Evolutionary conservation across 106 monocot species (phyloP).

Genomic region (Acorus calamus): DNA sequence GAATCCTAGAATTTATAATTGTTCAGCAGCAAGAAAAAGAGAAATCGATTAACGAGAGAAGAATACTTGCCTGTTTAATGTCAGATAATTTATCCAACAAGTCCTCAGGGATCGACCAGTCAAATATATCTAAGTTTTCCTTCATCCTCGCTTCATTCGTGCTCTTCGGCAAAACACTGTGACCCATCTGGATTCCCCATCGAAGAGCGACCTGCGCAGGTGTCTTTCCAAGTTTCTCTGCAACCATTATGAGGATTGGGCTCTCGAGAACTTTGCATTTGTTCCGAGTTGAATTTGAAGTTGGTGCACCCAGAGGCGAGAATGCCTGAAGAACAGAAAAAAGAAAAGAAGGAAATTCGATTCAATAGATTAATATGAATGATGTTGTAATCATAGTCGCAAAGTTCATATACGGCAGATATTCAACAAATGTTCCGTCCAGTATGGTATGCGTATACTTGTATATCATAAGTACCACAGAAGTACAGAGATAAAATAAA

Average conservation of each 20-base stretch:
- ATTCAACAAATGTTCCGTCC: too few species aligned
- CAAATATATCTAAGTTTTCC: slow-evolving; percentile 55
- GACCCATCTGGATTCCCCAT: slow-evolving; percentile 68
- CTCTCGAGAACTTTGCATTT: slow-evolving; percentile 49
- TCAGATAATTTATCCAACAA: slow-evolving; percentile 34
- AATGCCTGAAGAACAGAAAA: slow-evolving; percentile 31
- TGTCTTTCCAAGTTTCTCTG: slow-evolving; percentile 39
- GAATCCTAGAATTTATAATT: too few species aligned
- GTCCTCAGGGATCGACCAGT: slow-evolving; percentile 57
- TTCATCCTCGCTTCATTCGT: slow-evolving; percentile 30
- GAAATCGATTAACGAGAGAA: neutral
- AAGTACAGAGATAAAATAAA: too few species aligned
- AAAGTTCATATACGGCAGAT: too few species aligned
- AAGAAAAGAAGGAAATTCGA: too few species aligned
- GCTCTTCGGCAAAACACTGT: slow-evolving; percentile 66
- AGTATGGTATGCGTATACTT: too few species aligned
- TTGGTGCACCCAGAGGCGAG: slow-evolving; percentile 60
- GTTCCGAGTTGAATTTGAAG: slow-evolving; percentile 22
- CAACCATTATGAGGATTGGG: slow-evolving; percentile 30
- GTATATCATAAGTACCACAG: too few species aligned
- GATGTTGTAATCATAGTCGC: too few species aligned
- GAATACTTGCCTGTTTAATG: slow-evolving; percentile 39
- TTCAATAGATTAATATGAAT: too few species aligned
- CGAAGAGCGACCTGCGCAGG: slow-evolving; percentile 61
- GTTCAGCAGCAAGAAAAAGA: too few species aligned